Percentiles rank a stretch among this genome's conserved stretches.
Conservation (phyloP, 345 rosid genomes). For the Jatropha curcas region DNA sequence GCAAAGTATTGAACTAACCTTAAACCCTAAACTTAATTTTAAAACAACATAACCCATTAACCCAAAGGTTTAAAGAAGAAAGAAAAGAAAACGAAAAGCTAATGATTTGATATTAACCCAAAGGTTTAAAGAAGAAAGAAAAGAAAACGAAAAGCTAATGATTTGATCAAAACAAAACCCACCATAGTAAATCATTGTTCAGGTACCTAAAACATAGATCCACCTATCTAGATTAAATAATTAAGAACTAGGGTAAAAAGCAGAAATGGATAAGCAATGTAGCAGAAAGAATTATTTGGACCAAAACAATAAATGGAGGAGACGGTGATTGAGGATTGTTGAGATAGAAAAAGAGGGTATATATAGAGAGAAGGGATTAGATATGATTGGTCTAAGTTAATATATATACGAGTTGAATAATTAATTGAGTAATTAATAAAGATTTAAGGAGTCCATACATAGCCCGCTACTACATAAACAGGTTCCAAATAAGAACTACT, state of each 20-base stretch:
- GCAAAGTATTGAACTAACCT: too few relatives aligned
- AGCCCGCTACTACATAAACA: constrained; percentile 20
- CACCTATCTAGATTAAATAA: too few relatives aligned
- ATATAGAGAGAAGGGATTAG: background rate
- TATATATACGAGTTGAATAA: too few relatives aligned
- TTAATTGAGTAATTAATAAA: too few relatives aligned
- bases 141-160: background rate
- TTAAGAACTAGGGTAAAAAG: too few relatives aligned
- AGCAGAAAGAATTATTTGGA: background rate
- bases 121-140: too few relatives aligned
- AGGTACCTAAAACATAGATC: too few relatives aligned
- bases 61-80: too few relatives aligned
- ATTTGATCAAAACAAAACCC: constrained; percentile 14
- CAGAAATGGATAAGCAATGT: background rate
- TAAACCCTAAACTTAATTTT: constrained; percentile 7
- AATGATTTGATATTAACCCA: too few relatives aligned
- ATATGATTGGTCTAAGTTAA: background rate
- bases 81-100: too few relatives aligned
- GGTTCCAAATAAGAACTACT: constrained; percentile 24
- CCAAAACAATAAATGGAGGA: background rate
- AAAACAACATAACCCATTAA: background rate
- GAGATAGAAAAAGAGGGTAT: background rate
- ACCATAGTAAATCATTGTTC: constrained; percentile 17
- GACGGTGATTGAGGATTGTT: too few relatives aligned
- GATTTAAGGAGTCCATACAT: constrained; percentile 5